Evolutionary conservation across 768 basidiomycete species (phyloP), one percentile per base, ranked within the genome.

Genomic region (Ramaria sp.): DNA sequence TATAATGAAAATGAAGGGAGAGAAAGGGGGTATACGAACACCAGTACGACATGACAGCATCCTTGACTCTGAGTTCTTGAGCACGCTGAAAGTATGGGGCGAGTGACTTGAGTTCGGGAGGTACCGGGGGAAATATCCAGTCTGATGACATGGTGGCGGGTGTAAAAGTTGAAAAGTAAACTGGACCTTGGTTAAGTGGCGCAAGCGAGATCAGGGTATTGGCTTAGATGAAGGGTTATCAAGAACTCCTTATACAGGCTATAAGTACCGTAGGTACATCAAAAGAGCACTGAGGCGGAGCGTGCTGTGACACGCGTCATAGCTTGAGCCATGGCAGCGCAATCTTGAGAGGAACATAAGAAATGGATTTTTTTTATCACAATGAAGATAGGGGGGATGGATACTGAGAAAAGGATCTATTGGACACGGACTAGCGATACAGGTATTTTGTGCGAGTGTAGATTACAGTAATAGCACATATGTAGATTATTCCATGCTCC

Each of bases 11-110:
- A 22, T 22, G 5, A 42, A 59, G 32, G 30, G 27, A 41, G 20
- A 42, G 5, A 27, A 3, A 32, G 15, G 30, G 2, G 18, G 34
- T 18, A n/a, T 53, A 73, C 88, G 60, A 68, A 95, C 95, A 94
- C 94, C 95, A 99, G 65, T 98, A 98, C 4, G 89, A 78, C 63
- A 98, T 81, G 50, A 94, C 73, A 5, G 90, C 88, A 55, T 99
- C 93, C 58, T 85, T 80, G 13, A 71, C 70, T 50, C 77, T 80
- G 61, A 97, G 75, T 66, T 99, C 96, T 56, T 90, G 81, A 0
- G 96, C 89, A 48, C 96, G 81, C 62, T 94, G 91, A 18, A 98
- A 74, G 67, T 79, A 95, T 1, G 92, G 87, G 4, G 81, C 64
- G 53, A 92, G 77, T 24, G 79, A 62, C 58, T 73, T 74, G 56